A percentile compares a stretch with the other conserved stretches of the same genome.
These are phyloP conservation scores for Solidago caesia DNA, from an alignment of 129 eudicot species.

Conservation along the genomic window DNA sequence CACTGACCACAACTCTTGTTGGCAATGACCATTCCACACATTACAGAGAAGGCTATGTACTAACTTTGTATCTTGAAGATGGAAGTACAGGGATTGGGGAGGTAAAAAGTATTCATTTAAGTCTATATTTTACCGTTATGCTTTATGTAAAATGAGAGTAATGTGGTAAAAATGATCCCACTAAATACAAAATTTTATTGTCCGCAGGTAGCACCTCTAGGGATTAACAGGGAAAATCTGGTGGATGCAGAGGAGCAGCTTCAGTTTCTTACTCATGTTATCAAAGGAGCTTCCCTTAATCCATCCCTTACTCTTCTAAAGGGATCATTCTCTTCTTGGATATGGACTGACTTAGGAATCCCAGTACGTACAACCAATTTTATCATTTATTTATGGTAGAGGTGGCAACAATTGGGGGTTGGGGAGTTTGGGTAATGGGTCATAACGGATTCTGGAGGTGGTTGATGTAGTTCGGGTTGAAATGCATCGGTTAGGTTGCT, in stretches of 20 bases:
- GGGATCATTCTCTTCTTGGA: slow-evolving; percentile 75
- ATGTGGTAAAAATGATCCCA: slow-evolving; percentile 37
- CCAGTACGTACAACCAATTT: slow-evolving; percentile 45
- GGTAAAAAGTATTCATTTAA: slow-evolving; percentile 35
- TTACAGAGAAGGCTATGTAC: slow-evolving; percentile 76
- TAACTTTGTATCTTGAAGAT: slow-evolving; percentile 70
- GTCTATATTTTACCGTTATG: no score
- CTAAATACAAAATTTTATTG: background rate
- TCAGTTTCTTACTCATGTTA: slow-evolving; percentile 67
- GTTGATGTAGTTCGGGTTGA: no score
- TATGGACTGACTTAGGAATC: slow-evolving; percentile 72
- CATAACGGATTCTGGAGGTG: no score
- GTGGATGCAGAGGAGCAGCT: slow-evolving; percentile 83
- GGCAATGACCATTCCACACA: slow-evolving; percentile 29
- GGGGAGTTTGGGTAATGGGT: no score
- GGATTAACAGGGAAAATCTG: slow-evolving; percentile 58
- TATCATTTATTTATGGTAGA: background rate
- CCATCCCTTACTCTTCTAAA: slow-evolving; percentile 64
- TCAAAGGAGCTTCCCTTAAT: slow-evolving; percentile 45
- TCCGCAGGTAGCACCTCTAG: slow-evolving; percentile 88
- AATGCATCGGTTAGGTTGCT: no score
- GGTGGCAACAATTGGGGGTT: no score
- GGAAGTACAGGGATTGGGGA: slow-evolving; percentile 90
- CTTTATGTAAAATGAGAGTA: no score
- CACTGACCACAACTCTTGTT: slow-evolving; percentile 66